Base-by-base conservation (phyloP, 306 rosid genomes). In the Vigna reflexopilosa region DNA sequence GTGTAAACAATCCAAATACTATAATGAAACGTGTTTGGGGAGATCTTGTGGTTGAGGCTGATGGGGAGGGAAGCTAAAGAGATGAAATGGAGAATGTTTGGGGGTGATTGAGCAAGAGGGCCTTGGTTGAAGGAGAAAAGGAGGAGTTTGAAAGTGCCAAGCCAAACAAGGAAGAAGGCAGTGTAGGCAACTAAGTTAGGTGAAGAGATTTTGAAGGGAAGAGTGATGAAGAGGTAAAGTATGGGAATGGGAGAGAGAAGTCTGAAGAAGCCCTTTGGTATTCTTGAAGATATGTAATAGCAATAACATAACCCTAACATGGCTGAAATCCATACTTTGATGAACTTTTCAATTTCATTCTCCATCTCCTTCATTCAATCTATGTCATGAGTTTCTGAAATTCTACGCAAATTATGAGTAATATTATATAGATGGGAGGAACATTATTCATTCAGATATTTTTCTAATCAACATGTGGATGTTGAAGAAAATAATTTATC, bases 31-130 rank as follows among this genome's bases (percentile, higher is more conserved):
- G 19, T 17, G 19, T 17, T 17, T 17, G 19, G 19, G 19, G 19
- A 17, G 19, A 17, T 17, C 19, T 17, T 17, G 19, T 17, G 19
- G 19, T 17, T 17, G 19, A 17, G 69, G 17, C 80, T 84, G 80
- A 91, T 87, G 24, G 98, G 97, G 4, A 94, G 89, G 59, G 84
- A 86, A 28, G 93, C 90, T 1, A 85, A 11, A 82, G 83, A 70
- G 72, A 92, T 83, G 85, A 94, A 91, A 9, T 80, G 90, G 74
- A 81, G 52, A 24, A 85, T 52, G 55, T 16, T 50, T 50, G 20
- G 1, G n/a, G 77, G 88, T 9, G 84, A 69, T 2, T 81, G 80
- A 52, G 54, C 13, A 79, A 91, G 72, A 58, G 98, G 98, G 52
- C 83, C 89, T 69, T 69, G 80, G 47, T 82, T 62, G 69, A 87